These are phyloP conservation scores for Pythium coloratum DNA, from an alignment of 352 stramenopile genomes.

Conservation along the genomic window DNA sequence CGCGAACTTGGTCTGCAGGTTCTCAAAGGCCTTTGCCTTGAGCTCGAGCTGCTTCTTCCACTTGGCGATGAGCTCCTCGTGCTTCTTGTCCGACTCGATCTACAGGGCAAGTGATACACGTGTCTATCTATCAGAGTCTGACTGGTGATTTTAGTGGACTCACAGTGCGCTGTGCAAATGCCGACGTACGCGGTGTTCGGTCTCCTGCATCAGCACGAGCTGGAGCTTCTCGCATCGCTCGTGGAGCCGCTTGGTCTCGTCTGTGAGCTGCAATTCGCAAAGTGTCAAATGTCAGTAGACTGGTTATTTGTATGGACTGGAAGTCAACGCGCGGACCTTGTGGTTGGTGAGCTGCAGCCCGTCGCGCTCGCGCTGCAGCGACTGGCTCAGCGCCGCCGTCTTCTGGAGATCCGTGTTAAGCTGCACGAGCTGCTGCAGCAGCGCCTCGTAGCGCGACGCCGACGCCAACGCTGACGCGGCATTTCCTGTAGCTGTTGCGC, in stretches of 20 bases:
- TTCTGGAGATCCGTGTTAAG: conserved; percentile 85
- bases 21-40: conserved; percentile 81
- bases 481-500: neutral
- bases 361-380: conserved; percentile 76
- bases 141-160: no score
- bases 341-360: conserved; percentile 56
- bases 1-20: conserved; percentile 80
- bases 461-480: neutral
- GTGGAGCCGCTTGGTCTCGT: conserved; percentile 61
- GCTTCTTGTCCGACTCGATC: conserved; percentile 81
- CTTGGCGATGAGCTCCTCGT: conserved; percentile 79
- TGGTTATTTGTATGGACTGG: no score
- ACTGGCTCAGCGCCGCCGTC: conserved; percentile 76
- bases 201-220: conserved; percentile 76
- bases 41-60: conserved; percentile 85
- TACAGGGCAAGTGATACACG: conserved; percentile 6
- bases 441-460: conserved; percentile 59
- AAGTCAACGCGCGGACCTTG: conserved; percentile 34
- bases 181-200: conserved; percentile 63
- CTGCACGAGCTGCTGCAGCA: conserved; percentile 83
- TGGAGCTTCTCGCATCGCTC: conserved; percentile 85
- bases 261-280: conserved; percentile 43
- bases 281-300: neutral
- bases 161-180: neutral
- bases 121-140: no score